Conservation (phyloP, 2,329 filamentous ascomycete genomes). For the Aschersonia sp. region DNA sequence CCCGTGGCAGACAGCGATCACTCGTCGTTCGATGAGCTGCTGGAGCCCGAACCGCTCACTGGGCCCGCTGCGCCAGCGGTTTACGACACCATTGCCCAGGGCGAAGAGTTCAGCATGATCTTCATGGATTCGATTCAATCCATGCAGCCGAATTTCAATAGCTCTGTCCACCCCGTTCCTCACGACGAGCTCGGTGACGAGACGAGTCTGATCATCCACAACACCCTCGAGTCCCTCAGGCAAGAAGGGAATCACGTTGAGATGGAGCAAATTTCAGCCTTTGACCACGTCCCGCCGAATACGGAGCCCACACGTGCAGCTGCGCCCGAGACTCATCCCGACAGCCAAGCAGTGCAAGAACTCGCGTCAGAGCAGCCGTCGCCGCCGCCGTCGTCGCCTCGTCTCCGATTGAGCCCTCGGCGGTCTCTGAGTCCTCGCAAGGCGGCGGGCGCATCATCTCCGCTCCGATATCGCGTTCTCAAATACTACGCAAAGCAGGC, state of each 20-base stretch:
- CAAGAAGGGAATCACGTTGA: conserved; percentile 10
- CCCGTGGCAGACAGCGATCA: not conserved
- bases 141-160: conserved; percentile 25
- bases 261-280: no score
- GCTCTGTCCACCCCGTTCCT: conserved; percentile 16
- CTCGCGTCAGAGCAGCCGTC: not conserved
- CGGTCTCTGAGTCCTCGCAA: conserved; percentile 22
- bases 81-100: conserved; percentile 30
- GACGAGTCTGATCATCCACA: conserved; percentile 41
- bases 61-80: conserved; percentile 8
- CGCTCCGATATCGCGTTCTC: conserved; percentile 19
- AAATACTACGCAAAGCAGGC: conserved; percentile 13
- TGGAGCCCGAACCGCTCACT: not conserved
- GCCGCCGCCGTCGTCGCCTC: conserved; percentile 8
- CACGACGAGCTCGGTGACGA: conserved; percentile 37
- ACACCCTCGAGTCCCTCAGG: conserved; percentile 35
- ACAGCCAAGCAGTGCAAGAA: not conserved
- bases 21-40: not conserved
- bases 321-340: not conserved
- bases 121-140: conserved; percentile 39
- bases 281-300: no score
- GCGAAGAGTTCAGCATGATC: conserved; percentile 45
- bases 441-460: conserved; percentile 10
- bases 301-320: conserved; percentile 4
- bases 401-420: conserved; percentile 12